A percentile compares a stretch with the other conserved stretches of the same genome.
These are phyloP conservation scores for Aschersonia sp. DNA, from an alignment of 2,329 filamentous ascomycete genomes.

Conservation along the genomic window DNA sequence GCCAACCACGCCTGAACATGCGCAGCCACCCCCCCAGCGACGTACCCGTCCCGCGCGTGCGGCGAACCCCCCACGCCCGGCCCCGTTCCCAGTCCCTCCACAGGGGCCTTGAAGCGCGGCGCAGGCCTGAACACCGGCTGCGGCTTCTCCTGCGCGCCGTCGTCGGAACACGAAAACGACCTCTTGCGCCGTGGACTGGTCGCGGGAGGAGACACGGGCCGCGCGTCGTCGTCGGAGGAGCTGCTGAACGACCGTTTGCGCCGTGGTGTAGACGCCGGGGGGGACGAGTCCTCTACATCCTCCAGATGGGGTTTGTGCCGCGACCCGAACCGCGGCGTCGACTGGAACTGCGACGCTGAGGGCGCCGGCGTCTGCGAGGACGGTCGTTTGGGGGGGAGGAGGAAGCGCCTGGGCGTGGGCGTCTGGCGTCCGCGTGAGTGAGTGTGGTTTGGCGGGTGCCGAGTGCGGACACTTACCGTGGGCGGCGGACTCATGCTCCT, in stretches of 20 bases:
- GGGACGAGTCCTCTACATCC: conserved; percentile 13
- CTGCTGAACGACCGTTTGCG: not conserved
- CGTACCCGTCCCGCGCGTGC: conserved; percentile 17
- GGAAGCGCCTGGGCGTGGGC: conserved; percentile 23
- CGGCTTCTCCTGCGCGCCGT: conserved; percentile 3
- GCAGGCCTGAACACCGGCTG: conserved; percentile 24
- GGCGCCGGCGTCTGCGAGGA: conserved; percentile 17
- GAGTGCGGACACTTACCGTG: not conserved
- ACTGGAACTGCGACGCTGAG: conserved; percentile 17
- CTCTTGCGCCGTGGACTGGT: not conserved
- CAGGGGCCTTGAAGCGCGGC: conserved; percentile 23
- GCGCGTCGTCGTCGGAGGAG: not conserved
- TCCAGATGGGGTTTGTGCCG: conserved; percentile 13
- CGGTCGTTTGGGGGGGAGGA: conserved; percentile 15
- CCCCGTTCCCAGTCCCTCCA: conserved; percentile 6
- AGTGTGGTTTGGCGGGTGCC: not conserved
- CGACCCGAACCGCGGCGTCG: conserved; percentile 22
- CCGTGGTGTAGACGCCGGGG: not conserved
- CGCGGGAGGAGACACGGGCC: no score
- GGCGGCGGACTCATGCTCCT: conserved; percentile 2
- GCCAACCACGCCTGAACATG: conserved; percentile 26
- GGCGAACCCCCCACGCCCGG: conserved; percentile 21
- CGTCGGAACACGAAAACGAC: not conserved
- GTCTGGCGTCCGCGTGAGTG: conserved; percentile 15
- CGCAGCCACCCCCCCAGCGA: conserved; percentile 22